Evolutionary conservation across 1,139 yeast genomes (phyloP).

Genomic region (Pichia sp.): DNA sequence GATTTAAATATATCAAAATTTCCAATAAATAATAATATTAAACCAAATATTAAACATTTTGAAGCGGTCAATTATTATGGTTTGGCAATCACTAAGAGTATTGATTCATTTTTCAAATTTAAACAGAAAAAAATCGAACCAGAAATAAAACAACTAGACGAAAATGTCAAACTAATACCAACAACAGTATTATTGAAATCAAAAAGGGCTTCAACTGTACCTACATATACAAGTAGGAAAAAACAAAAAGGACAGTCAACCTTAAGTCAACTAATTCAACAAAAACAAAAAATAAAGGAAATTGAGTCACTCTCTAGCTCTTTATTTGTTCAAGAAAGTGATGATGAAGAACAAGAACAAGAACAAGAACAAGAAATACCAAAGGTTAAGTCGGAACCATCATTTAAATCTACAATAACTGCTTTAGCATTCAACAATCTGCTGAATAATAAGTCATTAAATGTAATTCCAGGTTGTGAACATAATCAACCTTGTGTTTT

Average conservation of each 20-base stretch:
- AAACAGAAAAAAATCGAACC: background rate
- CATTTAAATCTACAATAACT: conserved; percentile 5
- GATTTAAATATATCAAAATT: conserved; percentile 40
- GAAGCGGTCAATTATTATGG: conserved; percentile 54
- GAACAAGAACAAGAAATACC: background rate
- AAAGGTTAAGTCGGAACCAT: background rate
- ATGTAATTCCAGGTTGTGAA: conserved; percentile 39
- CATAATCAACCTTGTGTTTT: conserved; percentile 46
- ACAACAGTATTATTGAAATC: background rate
- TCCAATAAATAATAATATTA: background rate
- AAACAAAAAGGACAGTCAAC: conserved; percentile 18
- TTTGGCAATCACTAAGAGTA: conserved; percentile 46
- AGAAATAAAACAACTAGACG: background rate
- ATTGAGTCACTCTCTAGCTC: background rate
- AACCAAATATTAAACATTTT: conserved; percentile 32
- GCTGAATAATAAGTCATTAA: conserved; percentile 8
- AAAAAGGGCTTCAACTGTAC: background rate
- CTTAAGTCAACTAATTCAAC: conserved; percentile 26
- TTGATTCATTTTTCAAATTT: conserved; percentile 40
- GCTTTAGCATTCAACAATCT: conserved; percentile 16
- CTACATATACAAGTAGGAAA: conserved; percentile 22
- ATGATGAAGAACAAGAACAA: conserved; percentile 4
- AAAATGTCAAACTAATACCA: background rate
- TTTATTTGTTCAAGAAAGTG: conserved; percentile 16
- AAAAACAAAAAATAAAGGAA: background rate